Conservation (phyloP, 345 rosid genomes). For the Brassica carinata region DNA sequence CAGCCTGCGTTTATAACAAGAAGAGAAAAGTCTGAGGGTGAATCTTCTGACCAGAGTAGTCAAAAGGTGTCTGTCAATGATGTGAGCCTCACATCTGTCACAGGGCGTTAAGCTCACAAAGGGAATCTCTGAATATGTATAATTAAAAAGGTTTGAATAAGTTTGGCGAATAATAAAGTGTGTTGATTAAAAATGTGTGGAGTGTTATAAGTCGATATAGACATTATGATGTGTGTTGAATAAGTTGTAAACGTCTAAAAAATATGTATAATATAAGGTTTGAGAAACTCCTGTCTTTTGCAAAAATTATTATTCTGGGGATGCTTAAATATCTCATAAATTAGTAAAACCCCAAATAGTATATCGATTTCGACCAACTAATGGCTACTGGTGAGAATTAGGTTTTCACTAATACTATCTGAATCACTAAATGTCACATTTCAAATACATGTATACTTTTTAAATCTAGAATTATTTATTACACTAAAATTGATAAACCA, state of each 20-base stretch:
- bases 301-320: too few relatives aligned
- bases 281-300: not conserved
- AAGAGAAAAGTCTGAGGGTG: conserved; percentile 26
- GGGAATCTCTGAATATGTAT: not conserved
- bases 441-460: too few relatives aligned
- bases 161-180: not conserved
- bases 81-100: conserved; percentile 37
- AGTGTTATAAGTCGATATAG: not conserved
- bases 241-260: not conserved
- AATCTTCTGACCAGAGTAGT: conserved; percentile 35
- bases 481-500: too few relatives aligned
- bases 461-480: too few relatives aligned
- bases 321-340: not conserved
- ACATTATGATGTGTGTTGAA: not conserved
- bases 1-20: conserved; percentile 39
- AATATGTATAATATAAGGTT: not conserved
- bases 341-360: too few relatives aligned
- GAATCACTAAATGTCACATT: too few relatives aligned
- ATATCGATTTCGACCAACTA: too few relatives aligned
- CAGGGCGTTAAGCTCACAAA: conserved; percentile 33
- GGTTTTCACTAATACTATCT: too few relatives aligned
- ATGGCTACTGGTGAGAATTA: too few relatives aligned
- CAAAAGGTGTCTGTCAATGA: conserved; percentile 37
- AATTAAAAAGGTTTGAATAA: not conserved
- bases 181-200: not conserved